Evolutionary conservation across 257 asterid species (phyloP), one percentile per base, ranked within the genome.

Genomic region (Rehmannia glutinosa): DNA sequence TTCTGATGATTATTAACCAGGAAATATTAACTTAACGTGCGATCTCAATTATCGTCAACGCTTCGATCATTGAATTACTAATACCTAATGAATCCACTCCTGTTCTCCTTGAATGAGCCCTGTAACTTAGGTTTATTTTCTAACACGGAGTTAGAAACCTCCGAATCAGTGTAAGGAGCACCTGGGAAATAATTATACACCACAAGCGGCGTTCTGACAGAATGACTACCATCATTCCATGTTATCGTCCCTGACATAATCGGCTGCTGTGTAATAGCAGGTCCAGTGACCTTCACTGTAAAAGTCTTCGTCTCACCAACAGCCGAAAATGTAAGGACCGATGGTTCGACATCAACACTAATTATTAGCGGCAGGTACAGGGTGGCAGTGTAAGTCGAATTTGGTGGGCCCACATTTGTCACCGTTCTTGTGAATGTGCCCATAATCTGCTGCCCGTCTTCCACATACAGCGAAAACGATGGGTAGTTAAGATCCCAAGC

Each of bases 181-280:
- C 86, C 78, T 0, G 81, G 81, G 54, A 68, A 36, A 62, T 78
- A 78, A 57, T 72, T 78, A 45, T 75, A 73, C 13, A 78, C 81
- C 53, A 66, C 86, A 4, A 81, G 59, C 17, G 86, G 86, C 4
- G 73, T 61, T 16, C 73, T 61, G 1, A 78, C 82, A 3, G 15
- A 27, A 42, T 75, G 83, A 1, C 12, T 27, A 1, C 64, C 79
- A 30, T 78, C 81, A 1, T 8, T 51, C 84, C 87, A 78, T 0
- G 61, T 58, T 4, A 78, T 46, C 19, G 64, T 41, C 0, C 83
- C 84, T 0, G 84, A 78, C 60, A 58, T 24, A 24, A 81, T 81
- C 0, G 75, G 74, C 64, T 73, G 82, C 53, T 73, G 76, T 2
- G 78, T 36, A 9, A 80, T 76, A 35, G 30, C 55, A 0, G 81